These are phyloP conservation scores for Rhodotorula diobovata DNA, from an alignment of 768 basidiomycete species.

Conservation along the genomic window DNA sequence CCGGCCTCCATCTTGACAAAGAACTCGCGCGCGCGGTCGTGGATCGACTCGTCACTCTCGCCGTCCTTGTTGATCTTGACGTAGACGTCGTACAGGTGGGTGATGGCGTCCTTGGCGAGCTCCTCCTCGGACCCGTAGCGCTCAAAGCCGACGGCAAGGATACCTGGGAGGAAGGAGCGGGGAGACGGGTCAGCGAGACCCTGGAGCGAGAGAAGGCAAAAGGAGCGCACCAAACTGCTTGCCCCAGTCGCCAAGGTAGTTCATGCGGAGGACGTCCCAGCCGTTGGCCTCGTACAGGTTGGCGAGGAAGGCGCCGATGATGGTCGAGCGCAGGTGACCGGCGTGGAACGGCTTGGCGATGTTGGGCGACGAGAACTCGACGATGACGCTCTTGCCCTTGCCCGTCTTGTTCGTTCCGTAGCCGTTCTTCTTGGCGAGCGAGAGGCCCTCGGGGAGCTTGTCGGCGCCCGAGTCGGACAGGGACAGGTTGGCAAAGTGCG, in stretches of 20 bases:
- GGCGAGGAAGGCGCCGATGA: constrained; percentile 89
- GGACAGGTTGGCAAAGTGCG: constrained; percentile 35
- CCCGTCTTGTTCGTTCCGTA: constrained; percentile 79
- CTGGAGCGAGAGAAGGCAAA: background rate
- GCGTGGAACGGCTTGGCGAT: constrained; percentile 99
- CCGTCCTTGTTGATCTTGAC: constrained; percentile 83
- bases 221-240: constrained; percentile 65
- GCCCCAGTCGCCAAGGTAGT: constrained; percentile 98
- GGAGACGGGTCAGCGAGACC: background rate
- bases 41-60: constrained; percentile 34
- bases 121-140: constrained; percentile 79
- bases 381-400: constrained; percentile 72
- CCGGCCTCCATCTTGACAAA: constrained; percentile 76
- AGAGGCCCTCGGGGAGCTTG: constrained; percentile 8
- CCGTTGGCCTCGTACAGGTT: constrained; percentile 89
- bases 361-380: constrained; percentile 95
- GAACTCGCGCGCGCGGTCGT: constrained; percentile 63
- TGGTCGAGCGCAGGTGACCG: constrained; percentile 93
- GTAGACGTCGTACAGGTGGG: constrained; percentile 89
- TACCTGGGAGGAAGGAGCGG: constrained; percentile 54
- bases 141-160: constrained; percentile 85
- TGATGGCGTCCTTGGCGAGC: constrained; percentile 82
- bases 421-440: constrained; percentile 46
- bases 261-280: constrained; percentile 84
- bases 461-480: constrained; percentile 25